Conservation (phyloP, 2,329 filamentous ascomycete species). For the Anthostomella pinea region DNA sequence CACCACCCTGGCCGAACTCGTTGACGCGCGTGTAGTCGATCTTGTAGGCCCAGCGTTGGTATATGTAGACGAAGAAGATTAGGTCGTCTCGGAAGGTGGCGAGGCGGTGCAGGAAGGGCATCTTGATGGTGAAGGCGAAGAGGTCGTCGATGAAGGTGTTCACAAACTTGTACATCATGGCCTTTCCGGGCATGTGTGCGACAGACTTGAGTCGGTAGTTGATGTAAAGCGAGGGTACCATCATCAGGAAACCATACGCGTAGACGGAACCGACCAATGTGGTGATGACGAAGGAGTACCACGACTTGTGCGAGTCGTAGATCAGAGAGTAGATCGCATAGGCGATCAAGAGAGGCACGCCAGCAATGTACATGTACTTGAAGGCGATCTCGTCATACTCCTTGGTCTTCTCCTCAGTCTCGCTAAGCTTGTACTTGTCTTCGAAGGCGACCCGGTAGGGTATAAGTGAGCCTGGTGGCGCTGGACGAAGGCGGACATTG, state of each 20-base stretch:
- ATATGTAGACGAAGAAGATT: slow-evolving; percentile 97
- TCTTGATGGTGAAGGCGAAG: slow-evolving; percentile 99
- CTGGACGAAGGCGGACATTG: slow-evolving; percentile 75
- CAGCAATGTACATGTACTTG: slow-evolving; percentile 91
- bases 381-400: slow-evolving; percentile 98
- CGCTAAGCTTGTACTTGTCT: slow-evolving; percentile 93
- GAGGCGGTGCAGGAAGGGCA: slow-evolving; percentile 89
- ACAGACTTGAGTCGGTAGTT: slow-evolving; percentile 96
- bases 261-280: slow-evolving; percentile 96
- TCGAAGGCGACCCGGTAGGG: slow-evolving; percentile 84
- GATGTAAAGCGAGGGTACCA: slow-evolving; percentile 96
- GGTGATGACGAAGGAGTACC: slow-evolving; percentile 95
- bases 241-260: slow-evolving; percentile 98
- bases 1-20: slow-evolving; percentile 97
- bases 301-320: slow-evolving; percentile 95
- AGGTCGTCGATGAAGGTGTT: slow-evolving; percentile 99
- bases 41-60: slow-evolving; percentile 91
- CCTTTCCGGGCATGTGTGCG: slow-evolving; percentile 93
- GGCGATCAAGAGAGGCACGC: slow-evolving; percentile 81
- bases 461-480: slow-evolving; percentile 64
- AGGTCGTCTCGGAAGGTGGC: slow-evolving; percentile 92
- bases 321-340: slow-evolving; percentile 89
- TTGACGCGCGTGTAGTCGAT: slow-evolving; percentile 91
- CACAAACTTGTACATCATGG: slow-evolving; percentile 97
- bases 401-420: slow-evolving; percentile 96